phyloP scores from a whole-genome alignment of 2,329 filamentous ascomycete genomes.

The Fusarium foetens region DNA sequence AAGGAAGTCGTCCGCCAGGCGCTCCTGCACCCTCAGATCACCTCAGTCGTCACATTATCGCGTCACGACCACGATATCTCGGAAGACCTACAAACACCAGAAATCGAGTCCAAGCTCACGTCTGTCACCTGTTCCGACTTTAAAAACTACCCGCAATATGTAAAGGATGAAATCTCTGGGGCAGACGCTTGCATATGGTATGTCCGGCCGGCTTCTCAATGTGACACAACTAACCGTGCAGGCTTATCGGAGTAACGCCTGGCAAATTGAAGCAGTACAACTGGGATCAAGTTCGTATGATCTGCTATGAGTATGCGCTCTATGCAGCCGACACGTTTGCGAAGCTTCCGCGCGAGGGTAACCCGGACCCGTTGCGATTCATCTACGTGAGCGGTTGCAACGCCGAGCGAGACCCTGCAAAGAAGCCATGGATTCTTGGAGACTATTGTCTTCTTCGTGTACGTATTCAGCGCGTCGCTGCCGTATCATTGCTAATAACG shows the following conservation, averaged over 20 bases:
- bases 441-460: conserved; percentile 55
- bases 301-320: conserved; percentile 53
- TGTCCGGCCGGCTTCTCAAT: accelerated
- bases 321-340: conserved; percentile 50
- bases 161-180: conserved; percentile 52
- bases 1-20: conserved; percentile 57
- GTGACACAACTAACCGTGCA: not conserved
- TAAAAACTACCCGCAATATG: conserved; percentile 52
- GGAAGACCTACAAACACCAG: conserved; percentile 22
- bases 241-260: conserved; percentile 55
- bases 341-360: conserved; percentile 34
- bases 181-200: conserved; percentile 58
- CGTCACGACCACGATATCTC: conserved; percentile 50
- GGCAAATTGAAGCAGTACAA: conserved; percentile 44
- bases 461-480: too few species aligned
- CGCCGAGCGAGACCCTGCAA: conserved; percentile 56
- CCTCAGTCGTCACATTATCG: conserved; percentile 54
- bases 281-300: conserved; percentile 51
- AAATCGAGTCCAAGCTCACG: conserved; percentile 52
- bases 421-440: conserved; percentile 51
- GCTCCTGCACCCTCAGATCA: conserved; percentile 50
- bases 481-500: too few species aligned
- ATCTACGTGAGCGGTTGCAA: conserved; percentile 60
- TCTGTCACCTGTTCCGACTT: conserved; percentile 55
- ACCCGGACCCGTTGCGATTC: conserved; percentile 55